Conservation (phyloP, 441 rosid species). For the Omphalea diandra region DNA sequence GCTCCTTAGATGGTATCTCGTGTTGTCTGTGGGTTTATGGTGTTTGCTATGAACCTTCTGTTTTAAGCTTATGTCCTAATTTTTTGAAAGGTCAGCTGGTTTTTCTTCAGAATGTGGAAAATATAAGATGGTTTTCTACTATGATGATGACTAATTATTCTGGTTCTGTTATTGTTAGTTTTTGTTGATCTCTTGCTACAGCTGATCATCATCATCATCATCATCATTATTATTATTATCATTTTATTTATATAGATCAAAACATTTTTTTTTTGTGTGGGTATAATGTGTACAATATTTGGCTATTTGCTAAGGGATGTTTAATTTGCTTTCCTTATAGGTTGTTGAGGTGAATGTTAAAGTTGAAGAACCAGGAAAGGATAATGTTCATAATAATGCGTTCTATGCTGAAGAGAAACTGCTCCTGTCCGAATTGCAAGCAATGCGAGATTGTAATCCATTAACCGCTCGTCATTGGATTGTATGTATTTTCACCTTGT, state of each 20-base stretch:
- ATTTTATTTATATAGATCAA: not conserved
- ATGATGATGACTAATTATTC: not conserved
- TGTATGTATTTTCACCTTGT: slow-evolving; percentile 42
- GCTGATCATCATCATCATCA: not conserved
- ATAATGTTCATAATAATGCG: slow-evolving; percentile 83
- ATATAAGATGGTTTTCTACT: not conserved
- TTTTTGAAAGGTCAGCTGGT: not conserved
- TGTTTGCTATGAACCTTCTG: not conserved
- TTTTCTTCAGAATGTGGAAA: slow-evolving; percentile 3
- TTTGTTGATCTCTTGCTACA: not conserved
- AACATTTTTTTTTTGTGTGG: not conserved
- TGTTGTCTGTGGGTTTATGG: not conserved
- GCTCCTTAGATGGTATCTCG: not conserved
- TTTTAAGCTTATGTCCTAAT: not conserved
- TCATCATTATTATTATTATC: too few relatives aligned
- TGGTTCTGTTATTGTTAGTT: not conserved
- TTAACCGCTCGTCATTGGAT: slow-evolving; percentile 87
- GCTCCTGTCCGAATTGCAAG: slow-evolving; percentile 67
- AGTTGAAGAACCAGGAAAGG: slow-evolving; percentile 76
- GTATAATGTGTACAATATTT: not conserved
- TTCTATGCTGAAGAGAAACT: slow-evolving; percentile 81
- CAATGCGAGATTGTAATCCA: slow-evolving; percentile 85
- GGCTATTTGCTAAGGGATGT: not conserved
- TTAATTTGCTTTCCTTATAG: slow-evolving; percentile 30
- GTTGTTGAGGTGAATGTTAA: slow-evolving; percentile 79